Conservation (phyloP, 2,329 filamentous ascomycete genomes). For the Exophiala oligosperma region DNA sequence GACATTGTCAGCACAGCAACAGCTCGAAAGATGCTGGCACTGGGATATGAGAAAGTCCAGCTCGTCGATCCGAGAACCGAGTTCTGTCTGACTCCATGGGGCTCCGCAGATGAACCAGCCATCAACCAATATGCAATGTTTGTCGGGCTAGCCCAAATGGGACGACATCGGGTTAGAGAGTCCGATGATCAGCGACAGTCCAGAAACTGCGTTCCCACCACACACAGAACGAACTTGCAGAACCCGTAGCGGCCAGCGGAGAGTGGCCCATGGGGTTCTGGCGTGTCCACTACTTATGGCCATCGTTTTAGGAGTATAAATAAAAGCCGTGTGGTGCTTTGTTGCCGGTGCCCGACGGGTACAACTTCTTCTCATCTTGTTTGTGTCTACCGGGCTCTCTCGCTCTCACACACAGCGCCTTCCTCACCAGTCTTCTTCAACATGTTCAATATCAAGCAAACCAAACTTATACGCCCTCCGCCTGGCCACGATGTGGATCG, state of each 20-base stretch:
- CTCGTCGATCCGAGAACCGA: not conserved
- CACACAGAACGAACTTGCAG: not conserved
- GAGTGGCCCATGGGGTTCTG: not conserved
- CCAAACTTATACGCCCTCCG: constrained; percentile 2
- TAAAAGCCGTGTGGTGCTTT: not conserved
- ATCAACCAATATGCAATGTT: not conserved
- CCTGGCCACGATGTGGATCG: not conserved
- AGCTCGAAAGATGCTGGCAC: constrained; percentile 1
- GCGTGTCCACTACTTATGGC: not conserved
- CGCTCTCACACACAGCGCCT: too few species aligned
- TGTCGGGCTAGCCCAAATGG: not conserved
- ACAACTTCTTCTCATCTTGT: not conserved
- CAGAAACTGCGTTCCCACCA: not conserved
- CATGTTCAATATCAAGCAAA: constrained; percentile 8
- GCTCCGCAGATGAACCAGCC: not conserved
- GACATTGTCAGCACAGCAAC: not conserved
- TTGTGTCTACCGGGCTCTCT: not conserved
- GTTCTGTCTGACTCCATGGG: not conserved
- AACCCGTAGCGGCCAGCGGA: not conserved
- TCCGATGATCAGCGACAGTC: not conserved
- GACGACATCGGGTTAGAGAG: not conserved
- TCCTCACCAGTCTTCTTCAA: not conserved
- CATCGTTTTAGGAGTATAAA: not conserved
- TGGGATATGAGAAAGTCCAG: not conserved
- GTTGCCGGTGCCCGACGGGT: not conserved